Conservation (phyloP, 345 rosid genomes). For the Moricandia moricandioides region DNA sequence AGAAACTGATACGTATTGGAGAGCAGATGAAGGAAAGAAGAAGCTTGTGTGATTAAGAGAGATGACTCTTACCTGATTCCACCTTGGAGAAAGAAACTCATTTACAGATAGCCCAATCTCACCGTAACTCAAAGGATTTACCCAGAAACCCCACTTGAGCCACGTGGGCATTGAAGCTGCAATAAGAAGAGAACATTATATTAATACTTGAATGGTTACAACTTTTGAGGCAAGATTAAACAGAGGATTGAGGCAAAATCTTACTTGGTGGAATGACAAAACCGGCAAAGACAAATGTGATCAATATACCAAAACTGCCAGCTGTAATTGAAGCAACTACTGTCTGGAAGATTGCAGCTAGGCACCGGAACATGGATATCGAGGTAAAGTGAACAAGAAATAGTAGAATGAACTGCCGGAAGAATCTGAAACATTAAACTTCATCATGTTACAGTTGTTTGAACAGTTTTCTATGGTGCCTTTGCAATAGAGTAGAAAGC, state of each 20-base stretch:
- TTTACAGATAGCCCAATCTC: conserved; percentile 66
- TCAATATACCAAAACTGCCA: conserved; percentile 52
- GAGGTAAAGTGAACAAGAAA: conserved; percentile 61
- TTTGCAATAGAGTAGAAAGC: conserved; percentile 6
- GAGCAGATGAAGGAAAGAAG: conserved; percentile 5
- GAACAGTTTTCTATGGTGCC: background rate
- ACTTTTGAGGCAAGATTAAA: background rate
- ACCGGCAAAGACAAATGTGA: conserved; percentile 58
- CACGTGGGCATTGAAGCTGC: conserved; percentile 78
- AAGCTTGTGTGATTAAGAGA: background rate
- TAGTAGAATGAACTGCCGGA: conserved; percentile 60
- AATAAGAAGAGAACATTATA: conserved; percentile 1
- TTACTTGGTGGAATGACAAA: conserved; percentile 66
- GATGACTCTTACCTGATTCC: conserved; percentile 45
- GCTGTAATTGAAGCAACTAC: conserved; percentile 48
- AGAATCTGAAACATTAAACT: conserved; percentile 49
- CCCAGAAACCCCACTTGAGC: conserved; percentile 93
- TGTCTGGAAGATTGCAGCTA: conserved; percentile 66
- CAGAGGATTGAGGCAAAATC: background rate
- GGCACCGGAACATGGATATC: conserved; percentile 65
- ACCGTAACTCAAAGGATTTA: conserved; percentile 76
- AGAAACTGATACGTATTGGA: background rate
- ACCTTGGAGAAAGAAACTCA: conserved; percentile 66
- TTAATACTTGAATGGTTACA: background rate
- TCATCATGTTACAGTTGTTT: background rate